Conservation (phyloP, 1,284 basidiomycete genomes). For the Rhizoctonia solani region DNA sequence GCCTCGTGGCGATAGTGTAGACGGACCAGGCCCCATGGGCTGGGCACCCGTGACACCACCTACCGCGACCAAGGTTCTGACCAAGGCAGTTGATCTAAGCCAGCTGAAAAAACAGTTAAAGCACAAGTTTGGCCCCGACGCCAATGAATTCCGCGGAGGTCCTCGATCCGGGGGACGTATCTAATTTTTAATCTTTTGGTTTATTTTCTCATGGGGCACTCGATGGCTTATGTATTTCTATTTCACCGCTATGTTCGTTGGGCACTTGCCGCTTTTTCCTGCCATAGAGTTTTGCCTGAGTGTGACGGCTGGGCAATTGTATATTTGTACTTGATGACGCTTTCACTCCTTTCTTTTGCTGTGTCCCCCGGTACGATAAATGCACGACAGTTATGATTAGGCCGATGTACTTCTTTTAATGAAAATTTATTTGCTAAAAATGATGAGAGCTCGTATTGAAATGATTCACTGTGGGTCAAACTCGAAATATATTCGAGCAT, state of each 20-base stretch:
- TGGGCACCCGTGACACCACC: constrained; percentile 28
- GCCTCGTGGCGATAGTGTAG: constrained; percentile 25
- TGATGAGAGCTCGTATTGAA: too few relatives aligned
- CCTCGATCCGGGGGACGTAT: neutral
- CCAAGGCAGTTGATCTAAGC: constrained; percentile 10
- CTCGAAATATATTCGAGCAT: too few relatives aligned
- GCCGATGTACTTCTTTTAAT: too few relatives aligned
- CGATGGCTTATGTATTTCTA: constrained; percentile 1
- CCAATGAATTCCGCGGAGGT: constrained; percentile 21
- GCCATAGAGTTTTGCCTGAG: neutral
- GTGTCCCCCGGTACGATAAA: too few relatives aligned
- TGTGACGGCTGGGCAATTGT: neutral
- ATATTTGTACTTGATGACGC: neutral
- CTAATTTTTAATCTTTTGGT: neutral
- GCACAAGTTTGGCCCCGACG: constrained; percentile 10
- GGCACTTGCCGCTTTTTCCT: neutral
- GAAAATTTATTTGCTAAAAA: too few relatives aligned
- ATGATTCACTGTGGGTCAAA: too few relatives aligned
- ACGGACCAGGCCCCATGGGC: constrained; percentile 15
- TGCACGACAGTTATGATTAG: too few relatives aligned
- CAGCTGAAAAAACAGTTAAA: constrained; percentile 19
- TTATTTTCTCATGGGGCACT: neutral
- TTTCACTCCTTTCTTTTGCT: neutral
- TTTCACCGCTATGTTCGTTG: neutral
- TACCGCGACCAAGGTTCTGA: constrained; percentile 7